Evolutionary conservation across 306 rosid species (phyloP), one percentile per base, ranked within the genome.

Genomic region (Mimosa pudica): DNA sequence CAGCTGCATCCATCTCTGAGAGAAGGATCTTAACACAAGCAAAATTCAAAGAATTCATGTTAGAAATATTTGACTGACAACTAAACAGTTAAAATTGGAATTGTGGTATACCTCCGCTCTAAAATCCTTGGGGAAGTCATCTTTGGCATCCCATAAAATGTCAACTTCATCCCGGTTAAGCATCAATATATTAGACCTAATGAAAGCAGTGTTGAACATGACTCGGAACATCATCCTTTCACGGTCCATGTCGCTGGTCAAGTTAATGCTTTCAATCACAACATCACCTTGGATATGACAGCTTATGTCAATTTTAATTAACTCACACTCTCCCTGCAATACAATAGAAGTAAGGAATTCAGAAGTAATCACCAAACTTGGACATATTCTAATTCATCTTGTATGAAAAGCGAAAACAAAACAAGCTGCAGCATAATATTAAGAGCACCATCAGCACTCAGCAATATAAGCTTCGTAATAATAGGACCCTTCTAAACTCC

Each of bases 221-320:
- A 89, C 86, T 42, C 95, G 89, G 82, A 95, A 95, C 90, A 95
- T 91, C 97, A 91, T 90, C 83, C 77, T 82, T 80, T 95, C 96
- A 54, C 42, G 76, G 69, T 91, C 90, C 90, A 85, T 77, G 83
- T 90, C 93, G 67, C 82, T 84, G 80, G 81, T 84, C 89, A 89
- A 83, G 87, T 84, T 80, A 84, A 92, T 76, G 82, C 95, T 80
- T 89, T 95, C 98, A 36, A 95, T 81, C 83, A 95, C 94, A 41
- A 95, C 92, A 80, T 95, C 98, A 67, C 98, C 98, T 91, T 91
- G 98, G 84, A 92, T 89, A 81, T 85, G 94, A 81, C 97, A 89
- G 84, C 81, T 89, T 81, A 95, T 92, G 82, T 95, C 98, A 48
- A 95, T 86, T 82, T 95, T 95, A 81, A 91, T 82, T 82, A 95